These are phyloP conservation scores for Paramecium octaurelia DNA, from an alignment of 73 alveolate genomes.

Conservation along the genomic window DNA sequence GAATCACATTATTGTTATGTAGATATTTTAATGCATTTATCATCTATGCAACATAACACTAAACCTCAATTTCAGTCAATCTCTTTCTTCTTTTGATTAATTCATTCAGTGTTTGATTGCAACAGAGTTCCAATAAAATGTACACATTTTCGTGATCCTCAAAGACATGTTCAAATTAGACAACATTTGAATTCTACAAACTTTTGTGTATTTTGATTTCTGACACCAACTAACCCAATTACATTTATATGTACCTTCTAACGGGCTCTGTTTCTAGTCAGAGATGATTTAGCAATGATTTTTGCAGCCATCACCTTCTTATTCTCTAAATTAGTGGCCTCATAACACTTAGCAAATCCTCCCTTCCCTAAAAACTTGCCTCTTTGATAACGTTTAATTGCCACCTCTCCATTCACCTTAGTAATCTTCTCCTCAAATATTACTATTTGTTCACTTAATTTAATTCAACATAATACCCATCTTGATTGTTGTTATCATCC, in stretches of 20 bases:
- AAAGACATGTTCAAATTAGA: conserved; percentile 95
- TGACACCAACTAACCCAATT: conserved; percentile 73
- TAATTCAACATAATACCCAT: neutral
- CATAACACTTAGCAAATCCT: conserved; percentile 94
- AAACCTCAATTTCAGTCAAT: conserved; percentile 92
- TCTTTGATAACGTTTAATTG: conserved; percentile 73
- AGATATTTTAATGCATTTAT: conserved; percentile 80
- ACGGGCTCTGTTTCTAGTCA: conserved; percentile 62
- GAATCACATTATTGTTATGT: conserved; percentile 76
- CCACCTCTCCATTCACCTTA: conserved; percentile 75
- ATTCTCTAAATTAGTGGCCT: conserved; percentile 72
- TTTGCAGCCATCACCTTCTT: conserved; percentile 66
- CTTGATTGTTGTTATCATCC: neutral
- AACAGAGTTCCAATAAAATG: conserved; percentile 91
- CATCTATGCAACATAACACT: conserved; percentile 85
- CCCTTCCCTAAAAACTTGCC: conserved; percentile 93
- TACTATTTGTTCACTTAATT: conserved; percentile 42
- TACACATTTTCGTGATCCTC: conserved; percentile 94
- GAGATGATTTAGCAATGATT: conserved; percentile 49
- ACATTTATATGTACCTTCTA: neutral
- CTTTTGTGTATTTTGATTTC: conserved; percentile 97
- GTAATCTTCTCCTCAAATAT: conserved; percentile 89
- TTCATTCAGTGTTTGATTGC: conserved; percentile 88
- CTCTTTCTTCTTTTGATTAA: conserved; percentile 91
- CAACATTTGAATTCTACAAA: conserved; percentile 89